Evolutionary conservation across 2,329 filamentous ascomycete genomes (phyloP), one percentile per base, ranked within the genome.

Genomic region (Cladosporium colombiae): DNA sequence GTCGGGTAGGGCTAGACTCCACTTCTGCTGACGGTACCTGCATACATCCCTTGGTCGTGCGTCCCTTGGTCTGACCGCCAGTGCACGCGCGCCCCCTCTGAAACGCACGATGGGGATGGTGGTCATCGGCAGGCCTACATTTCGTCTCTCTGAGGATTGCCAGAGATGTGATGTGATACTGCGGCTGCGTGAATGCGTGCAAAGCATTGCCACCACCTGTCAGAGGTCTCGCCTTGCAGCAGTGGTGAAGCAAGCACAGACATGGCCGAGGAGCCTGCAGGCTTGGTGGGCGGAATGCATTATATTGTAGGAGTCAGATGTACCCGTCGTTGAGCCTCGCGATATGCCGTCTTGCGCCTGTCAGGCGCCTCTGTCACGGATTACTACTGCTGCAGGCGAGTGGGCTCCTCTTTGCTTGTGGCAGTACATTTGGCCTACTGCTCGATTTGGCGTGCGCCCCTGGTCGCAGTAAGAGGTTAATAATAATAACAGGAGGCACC

Each of bases 41-140:
- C 52, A 55, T 55, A 55, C 52, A 55, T 55, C 52, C 55, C 55
- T 57, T 57, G 55, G 23, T 57, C 55, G 31, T 40, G 55, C 55
- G 55, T 57, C 52, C 23, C 49, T 33, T 56, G 52, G 52, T 33
- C 55, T 40, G 55, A 57, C 55, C 55, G 55, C 55, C 55, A 35
- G 33, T 40, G 55, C 55, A 37, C 55, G 55, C 55, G 55, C 55
- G 55, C 55, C 25, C 55, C 21, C n/a, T 37, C 55, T 57, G 55
- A 57, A 57, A 57, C 55, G 21, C 33, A 57, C 29, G 50, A 53
- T 53, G 50, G 27, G 27, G 14, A n/a, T 18, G n/a, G 2, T 21
- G 40, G 40, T 6, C 40, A 21, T 46, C n/a, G 40, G 40, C 40
- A 46, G 40, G 23, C 40, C 23, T 21, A 46, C 40, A 46, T 46